phyloP scores from a whole-genome alignment of 73 alveolate genomes.

The Tetrahymena borealis region DNA sequence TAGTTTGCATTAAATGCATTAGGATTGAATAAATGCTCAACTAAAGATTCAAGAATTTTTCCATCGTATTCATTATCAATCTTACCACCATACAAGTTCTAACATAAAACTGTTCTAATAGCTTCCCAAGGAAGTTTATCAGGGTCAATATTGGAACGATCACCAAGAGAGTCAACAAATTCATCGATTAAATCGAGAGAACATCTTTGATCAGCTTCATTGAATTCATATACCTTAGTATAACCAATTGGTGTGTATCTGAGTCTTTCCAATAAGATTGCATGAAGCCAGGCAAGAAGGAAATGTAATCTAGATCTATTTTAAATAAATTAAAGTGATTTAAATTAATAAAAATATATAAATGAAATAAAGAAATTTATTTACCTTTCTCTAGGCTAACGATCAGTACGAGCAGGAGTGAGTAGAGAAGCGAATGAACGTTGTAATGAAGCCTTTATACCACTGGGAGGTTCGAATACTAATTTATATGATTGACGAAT shows the following conservation, averaged over 20 bases:
- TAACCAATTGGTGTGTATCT: conserved; percentile 98
- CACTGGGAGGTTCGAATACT: conserved; percentile 99
- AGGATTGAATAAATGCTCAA: conserved; percentile 79
- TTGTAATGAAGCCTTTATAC: conserved; percentile 88
- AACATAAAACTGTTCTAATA: conserved; percentile 75
- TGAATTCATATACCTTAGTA: conserved; percentile 98
- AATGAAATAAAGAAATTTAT: not conserved
- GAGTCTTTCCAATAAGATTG: conserved; percentile 86
- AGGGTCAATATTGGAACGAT: conserved; percentile 81
- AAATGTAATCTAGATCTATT: conserved; percentile 84
- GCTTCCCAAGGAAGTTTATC: conserved; percentile 99
- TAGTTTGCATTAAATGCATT: conserved; percentile 68
- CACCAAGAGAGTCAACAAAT: conserved; percentile 89
- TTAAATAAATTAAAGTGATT: not conserved
- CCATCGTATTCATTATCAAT: conserved; percentile 98
- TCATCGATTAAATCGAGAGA: conserved; percentile 97
- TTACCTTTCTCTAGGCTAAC: conserved; percentile 94
- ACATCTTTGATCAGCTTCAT: conserved; percentile 98
- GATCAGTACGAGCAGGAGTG: conserved; percentile 84
- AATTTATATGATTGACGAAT: conserved; percentile 89
- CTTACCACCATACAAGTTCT: conserved; percentile 98
- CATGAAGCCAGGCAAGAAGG: conserved; percentile 98
- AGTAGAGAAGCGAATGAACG: conserved; percentile 87
- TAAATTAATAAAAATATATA: not conserved
- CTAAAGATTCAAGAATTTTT: conserved; percentile 84